These are phyloP conservation scores for Fonsecaea multimorphosa DNA, from an alignment of 2,329 filamentous ascomycete genomes.

Conservation along the genomic window DNA sequence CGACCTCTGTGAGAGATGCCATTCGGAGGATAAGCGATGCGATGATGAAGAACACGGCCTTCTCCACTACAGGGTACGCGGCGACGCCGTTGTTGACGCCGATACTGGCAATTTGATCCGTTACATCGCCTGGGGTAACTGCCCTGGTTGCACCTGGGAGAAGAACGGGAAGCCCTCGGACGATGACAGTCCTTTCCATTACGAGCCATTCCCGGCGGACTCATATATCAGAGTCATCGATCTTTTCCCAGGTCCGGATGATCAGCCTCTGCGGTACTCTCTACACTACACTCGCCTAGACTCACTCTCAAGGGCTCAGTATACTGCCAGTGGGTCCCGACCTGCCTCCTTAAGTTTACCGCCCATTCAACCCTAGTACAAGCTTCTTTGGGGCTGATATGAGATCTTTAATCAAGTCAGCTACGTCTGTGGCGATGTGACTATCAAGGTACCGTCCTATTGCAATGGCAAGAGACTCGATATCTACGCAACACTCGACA, in stretches of 20 bases:
- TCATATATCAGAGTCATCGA: constrained; percentile 1
- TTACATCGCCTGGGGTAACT: not conserved
- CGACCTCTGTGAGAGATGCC: not conserved
- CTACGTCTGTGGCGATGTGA: not conserved
- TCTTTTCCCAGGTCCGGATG: not conserved
- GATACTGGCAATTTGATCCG: not conserved
- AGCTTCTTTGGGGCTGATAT: not conserved
- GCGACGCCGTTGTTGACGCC: not conserved
- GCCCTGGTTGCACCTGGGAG: not conserved
- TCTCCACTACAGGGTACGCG: not conserved
- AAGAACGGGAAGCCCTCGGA: not conserved
- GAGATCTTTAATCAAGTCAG: not conserved
- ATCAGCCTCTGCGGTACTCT: not conserved
- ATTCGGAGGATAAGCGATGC: not conserved
- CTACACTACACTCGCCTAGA: not conserved
- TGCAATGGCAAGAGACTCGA: constrained; percentile 5
- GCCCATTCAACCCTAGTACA: not conserved
- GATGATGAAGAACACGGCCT: not conserved
- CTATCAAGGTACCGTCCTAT: not conserved
- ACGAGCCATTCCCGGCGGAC: not conserved
- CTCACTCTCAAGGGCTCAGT: not conserved
- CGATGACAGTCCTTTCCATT: not conserved
- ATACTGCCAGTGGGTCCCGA: not conserved
- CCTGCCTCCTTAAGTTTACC: not conserved
- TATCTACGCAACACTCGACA: not conserved